Conservation (phyloP, 768 basidiomycete genomes). For the Hericium coralloides region DNA sequence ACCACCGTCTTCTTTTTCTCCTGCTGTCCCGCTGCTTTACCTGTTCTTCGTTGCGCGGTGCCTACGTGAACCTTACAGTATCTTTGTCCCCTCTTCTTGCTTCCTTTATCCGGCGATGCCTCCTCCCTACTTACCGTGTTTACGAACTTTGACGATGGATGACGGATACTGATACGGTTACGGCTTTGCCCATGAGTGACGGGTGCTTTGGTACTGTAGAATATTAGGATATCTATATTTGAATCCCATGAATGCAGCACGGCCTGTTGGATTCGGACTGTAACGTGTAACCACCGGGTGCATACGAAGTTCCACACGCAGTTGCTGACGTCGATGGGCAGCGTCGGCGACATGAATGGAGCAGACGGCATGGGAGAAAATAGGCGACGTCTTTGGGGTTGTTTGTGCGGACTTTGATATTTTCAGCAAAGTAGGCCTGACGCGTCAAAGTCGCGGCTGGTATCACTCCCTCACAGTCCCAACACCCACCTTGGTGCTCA, state of each 20-base stretch:
- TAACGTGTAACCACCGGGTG: neutral
- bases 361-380: neutral
- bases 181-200: constrained; percentile 2
- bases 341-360: neutral
- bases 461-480: neutral
- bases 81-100: neutral
- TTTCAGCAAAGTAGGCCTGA: neutral
- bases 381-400: neutral
- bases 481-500: neutral
- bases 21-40: constrained; percentile 7
- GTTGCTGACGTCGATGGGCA: neutral
- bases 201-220: constrained; percentile 4
- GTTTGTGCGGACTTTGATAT: neutral
- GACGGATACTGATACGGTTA: constrained; percentile 8
- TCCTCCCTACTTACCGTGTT: neutral
- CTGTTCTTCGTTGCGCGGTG: neutral
- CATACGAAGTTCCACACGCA: neutral
- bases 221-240: neutral
- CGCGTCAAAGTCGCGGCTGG: neutral
- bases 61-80: neutral
- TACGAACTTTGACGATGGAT: constrained; percentile 14
- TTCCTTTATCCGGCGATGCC: neutral
- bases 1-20: neutral
- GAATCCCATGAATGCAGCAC: neutral
- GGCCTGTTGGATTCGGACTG: neutral